Evolutionary conservation across 305 asterid genomes (phyloP), one percentile per base, ranked within the genome.

Genomic region (Petunia hybrid): DNA sequence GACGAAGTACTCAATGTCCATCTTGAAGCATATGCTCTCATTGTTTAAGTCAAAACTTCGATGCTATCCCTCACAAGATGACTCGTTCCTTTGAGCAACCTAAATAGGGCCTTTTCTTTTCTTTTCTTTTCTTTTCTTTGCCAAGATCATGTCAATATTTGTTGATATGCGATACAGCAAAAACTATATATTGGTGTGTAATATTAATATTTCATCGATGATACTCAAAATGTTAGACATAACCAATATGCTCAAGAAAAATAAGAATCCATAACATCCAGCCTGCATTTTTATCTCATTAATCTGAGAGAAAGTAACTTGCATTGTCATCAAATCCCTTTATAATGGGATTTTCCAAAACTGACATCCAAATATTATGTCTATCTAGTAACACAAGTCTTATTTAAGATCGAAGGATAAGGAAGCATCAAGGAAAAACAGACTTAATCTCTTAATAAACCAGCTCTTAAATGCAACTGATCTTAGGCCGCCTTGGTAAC

Each of bases 401-500:
- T 71, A 53, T 63, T 41, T 77, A 66, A 56, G 8, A 39, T 77
- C 80, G 10, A 9, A 13, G 38, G 69, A 3, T 35, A 55, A 57
- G 59, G 10, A 53, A 45, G 31, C 9, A 68, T 53, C 57, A 31
- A 63, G 63, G 61, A 36, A 48, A 46, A 64, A 48, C 13, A 78
- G 38, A 57, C 3, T 80, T n/a, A 53, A 43, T 41, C 22, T 80
- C 9, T 38, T 46, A 10, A n/a, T 13, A 14, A 42, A 59, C 77
- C 68, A 35, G 12, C 41, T 55, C 62, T 12, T 8, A 46, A 13
- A 66, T 9, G 81, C 16, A 41, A 38, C 2, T 68, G 77, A 65
- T 77, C 82, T 22, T 84, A 90, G 71, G 81, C 90, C 68, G 75
- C 86, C 35, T 40, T 82, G 67, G 91, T 85, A 63, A 92, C 92